A percentile compares a stretch with the other conserved stretches of the same genome.
phyloP scores from a whole-genome alignment of 2,329 filamentous ascomycete genomes.

The Diaporthe australafricana region DNA sequence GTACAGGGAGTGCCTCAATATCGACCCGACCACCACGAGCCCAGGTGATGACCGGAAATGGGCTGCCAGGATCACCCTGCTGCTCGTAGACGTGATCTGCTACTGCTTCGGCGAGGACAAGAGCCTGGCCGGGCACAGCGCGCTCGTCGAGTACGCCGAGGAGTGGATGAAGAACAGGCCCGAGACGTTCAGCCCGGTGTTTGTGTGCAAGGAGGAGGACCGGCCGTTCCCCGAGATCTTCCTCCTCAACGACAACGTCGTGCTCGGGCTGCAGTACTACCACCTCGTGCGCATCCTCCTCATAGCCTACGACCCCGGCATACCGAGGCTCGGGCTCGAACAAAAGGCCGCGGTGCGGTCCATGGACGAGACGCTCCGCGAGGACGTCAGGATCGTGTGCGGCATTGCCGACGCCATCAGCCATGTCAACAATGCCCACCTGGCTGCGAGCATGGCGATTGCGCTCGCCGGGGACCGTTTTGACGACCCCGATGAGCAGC shows the following conservation, averaged over 20 bases:
- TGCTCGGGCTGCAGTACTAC: conserved; percentile 44
- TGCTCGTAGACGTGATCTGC: conserved; percentile 41
- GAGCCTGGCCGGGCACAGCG: conserved; percentile 38
- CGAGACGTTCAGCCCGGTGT: conserved; percentile 43
- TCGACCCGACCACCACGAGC: conserved; percentile 20
- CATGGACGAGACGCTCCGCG: conserved; percentile 40
- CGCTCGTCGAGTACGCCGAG: conserved; percentile 39
- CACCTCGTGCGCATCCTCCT: conserved; percentile 45
- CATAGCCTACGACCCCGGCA: conserved; percentile 41
- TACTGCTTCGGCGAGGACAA: conserved; percentile 43
- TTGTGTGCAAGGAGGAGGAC: conserved; percentile 31
- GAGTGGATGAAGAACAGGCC: conserved; percentile 43
- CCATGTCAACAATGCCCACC: conserved; percentile 40
- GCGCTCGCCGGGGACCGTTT: conserved; percentile 51
- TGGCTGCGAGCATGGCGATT: conserved; percentile 44
- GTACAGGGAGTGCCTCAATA: conserved; percentile 22
- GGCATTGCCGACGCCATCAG: conserved; percentile 41
- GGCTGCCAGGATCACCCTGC: conserved; percentile 42
- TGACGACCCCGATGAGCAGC: conserved; percentile 44
- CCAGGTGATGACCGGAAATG: conserved; percentile 38
- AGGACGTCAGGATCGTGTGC: conserved; percentile 43
- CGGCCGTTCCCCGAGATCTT: conserved; percentile 43
- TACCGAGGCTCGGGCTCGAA: conserved; percentile 41
- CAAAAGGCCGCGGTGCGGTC: conserved; percentile 33
- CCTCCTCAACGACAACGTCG: conserved; percentile 42